Evolutionary conservation across 257 asterid genomes (phyloP).

Genomic region (Parsonsia alboflavescens): DNA sequence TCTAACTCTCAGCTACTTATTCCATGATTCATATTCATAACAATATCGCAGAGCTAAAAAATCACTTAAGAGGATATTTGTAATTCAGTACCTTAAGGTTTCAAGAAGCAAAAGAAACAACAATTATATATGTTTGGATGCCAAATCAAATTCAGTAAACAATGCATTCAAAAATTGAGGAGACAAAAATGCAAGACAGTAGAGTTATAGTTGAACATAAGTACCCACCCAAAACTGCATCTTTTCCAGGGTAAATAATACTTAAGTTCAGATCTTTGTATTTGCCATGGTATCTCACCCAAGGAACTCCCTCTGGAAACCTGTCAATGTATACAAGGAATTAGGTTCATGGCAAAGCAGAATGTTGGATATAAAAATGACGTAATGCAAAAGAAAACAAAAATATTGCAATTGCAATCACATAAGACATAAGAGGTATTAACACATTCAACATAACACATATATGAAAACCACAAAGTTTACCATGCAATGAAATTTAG

Average conservation of each 20-base stretch:
- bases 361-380: neutral
- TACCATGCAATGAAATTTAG: neutral
- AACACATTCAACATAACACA: neutral
- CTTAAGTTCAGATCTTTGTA: conserved; percentile 58
- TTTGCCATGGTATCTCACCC: conserved; percentile 79
- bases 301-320: conserved; percentile 88
- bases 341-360: conserved; percentile 14
- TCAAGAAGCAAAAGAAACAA: neutral
- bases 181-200: neutral
- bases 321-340: conserved; percentile 34
- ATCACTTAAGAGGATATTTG: neutral
- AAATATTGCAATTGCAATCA: neutral
- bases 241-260: conserved; percentile 91
- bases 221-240: conserved; percentile 56
- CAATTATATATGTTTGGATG: neutral
- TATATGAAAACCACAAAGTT: neutral
- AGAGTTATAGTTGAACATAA: neutral
- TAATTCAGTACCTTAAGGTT: neutral
- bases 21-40: neutral
- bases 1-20: neutral
- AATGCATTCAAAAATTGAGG: neutral
- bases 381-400: no score
- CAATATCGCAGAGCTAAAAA: neutral
- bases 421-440: neutral
- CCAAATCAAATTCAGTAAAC: neutral